phyloP scores from a whole-genome alignment of 2,329 filamentous ascomycete species.

The Fusarium xylarioides region DNA sequence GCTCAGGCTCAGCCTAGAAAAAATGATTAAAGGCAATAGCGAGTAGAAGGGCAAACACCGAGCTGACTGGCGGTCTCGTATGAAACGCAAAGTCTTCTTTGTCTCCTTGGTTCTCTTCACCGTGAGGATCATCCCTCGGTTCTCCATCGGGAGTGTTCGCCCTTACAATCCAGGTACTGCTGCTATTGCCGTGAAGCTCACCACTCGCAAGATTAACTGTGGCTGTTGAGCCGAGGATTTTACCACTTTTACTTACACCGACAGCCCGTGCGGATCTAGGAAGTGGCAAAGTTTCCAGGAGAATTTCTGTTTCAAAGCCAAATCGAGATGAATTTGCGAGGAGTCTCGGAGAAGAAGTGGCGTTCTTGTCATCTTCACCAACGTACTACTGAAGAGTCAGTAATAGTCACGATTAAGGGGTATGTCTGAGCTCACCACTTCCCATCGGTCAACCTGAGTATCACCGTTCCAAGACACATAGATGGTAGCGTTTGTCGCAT shows the following conservation, averaged over 20 bases:
- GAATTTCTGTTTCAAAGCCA: constrained; percentile 35
- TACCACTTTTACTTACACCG: constrained; percentile 27
- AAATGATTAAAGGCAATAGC: constrained; percentile 11
- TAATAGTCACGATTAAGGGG: neutral
- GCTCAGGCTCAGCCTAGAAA: constrained; percentile 2
- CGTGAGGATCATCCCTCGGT: neutral
- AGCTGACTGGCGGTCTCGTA: neutral
- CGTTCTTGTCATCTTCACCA: constrained; percentile 28
- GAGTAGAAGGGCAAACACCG: constrained; percentile 19
- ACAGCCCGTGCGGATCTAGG: constrained; percentile 28
- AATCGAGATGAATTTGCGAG: constrained; percentile 34
- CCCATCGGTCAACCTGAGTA: constrained; percentile 36
- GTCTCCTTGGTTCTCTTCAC: neutral
- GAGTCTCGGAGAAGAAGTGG: constrained; percentile 12
- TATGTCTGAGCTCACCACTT: constrained; percentile 27
- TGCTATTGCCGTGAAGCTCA: constrained; percentile 33
- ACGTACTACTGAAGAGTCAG: constrained; percentile 24
- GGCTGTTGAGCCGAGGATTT: constrained; percentile 32
- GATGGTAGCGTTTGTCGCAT: constrained; percentile 19
- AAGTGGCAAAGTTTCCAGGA: neutral
- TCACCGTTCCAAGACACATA: constrained; percentile 44
- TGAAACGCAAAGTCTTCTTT: constrained; percentile 24
- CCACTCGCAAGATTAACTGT: constrained; percentile 31
- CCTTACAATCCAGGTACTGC: constrained; percentile 26
- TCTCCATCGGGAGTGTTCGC: constrained; percentile 3